These are phyloP conservation scores for Brassica incana DNA, from an alignment of 345 rosid genomes.

Conservation along the genomic window DNA sequence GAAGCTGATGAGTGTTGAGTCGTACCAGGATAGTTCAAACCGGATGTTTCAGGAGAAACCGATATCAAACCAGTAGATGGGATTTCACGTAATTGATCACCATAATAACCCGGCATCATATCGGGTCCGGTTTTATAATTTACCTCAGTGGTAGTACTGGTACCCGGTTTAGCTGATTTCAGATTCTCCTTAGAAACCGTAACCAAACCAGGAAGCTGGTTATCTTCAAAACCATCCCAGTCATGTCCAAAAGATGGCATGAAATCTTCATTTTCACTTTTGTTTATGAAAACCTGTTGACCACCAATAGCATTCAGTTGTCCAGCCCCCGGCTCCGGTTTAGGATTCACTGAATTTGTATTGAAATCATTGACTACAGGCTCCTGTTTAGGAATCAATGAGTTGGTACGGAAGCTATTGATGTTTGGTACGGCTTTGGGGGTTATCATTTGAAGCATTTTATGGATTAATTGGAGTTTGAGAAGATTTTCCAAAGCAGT, in stretches of 20 bases:
- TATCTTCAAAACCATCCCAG: slow-evolving; percentile 37
- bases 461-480: slow-evolving; percentile 54
- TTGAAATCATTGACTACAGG: slow-evolving; percentile 10
- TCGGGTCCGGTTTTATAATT: slow-evolving; percentile 8
- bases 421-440: slow-evolving; percentile 36
- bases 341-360: slow-evolving; percentile 23
- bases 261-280: slow-evolving; percentile 25
- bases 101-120: slow-evolving; percentile 4
- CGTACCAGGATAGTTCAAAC: slow-evolving; percentile 26
- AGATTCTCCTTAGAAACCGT: slow-evolving; percentile 28
- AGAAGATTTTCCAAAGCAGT: slow-evolving; percentile 56
- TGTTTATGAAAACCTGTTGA: slow-evolving; percentile 25
- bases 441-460: slow-evolving; percentile 48
- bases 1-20: slow-evolving; percentile 30
- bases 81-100: slow-evolving; percentile 15
- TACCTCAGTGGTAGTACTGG: slow-evolving; percentile 7
- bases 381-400: slow-evolving; percentile 29
- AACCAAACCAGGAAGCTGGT: slow-evolving; percentile 50
- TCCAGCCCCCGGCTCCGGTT: slow-evolving; percentile 22
- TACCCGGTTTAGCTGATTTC: slow-evolving; percentile 28
- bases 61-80: slow-evolving; percentile 40
- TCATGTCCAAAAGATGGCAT: slow-evolving; percentile 21
- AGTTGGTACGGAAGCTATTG: slow-evolving; percentile 13
- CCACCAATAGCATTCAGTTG: slow-evolving; percentile 3
- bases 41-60: slow-evolving; percentile 40